Evolutionary conservation across 75 land plant genomes (phyloP).

Genomic region (Selaginella tamariscina): DNA sequence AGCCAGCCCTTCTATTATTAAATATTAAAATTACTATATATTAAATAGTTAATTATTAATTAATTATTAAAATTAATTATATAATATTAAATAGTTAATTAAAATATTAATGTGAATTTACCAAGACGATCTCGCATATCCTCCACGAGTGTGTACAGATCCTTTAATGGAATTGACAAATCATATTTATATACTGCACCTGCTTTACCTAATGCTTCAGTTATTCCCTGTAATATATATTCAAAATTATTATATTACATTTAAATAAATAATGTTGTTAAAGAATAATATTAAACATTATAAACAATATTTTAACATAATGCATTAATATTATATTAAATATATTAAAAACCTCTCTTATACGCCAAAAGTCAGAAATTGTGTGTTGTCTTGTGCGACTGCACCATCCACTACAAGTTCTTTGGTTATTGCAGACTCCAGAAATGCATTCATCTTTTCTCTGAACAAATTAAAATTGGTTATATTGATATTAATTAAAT

Average conservation of each 20-base stretch:
- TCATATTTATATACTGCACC: constrained; percentile 98
- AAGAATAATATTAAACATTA: background rate
- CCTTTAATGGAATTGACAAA: constrained; percentile 66
- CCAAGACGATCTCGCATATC: constrained; percentile 70
- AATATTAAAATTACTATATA: too few relatives aligned
- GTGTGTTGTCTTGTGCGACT: constrained; percentile 85
- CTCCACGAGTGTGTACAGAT: constrained; percentile 74
- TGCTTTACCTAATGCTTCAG: constrained; percentile 77
- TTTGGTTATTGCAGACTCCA: constrained; percentile 48
- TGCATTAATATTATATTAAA: background rate
- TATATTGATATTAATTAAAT: too few relatives aligned
- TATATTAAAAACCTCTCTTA: constrained; percentile 64
- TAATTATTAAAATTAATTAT: too few relatives aligned
- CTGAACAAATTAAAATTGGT: too few relatives aligned
- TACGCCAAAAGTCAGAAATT: constrained; percentile 78
- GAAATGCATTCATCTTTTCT: constrained; percentile 77
- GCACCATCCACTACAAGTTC: constrained; percentile 73
- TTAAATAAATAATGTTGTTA: constrained; percentile 3
- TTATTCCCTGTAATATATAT: constrained; percentile 47
- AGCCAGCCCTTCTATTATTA: constrained; percentile 63
- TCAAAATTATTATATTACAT: too few relatives aligned
- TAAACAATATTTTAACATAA: background rate
- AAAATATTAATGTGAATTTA: constrained; percentile 15
- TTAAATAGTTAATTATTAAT: too few relatives aligned
- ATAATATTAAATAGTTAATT: background rate